Evolutionary conservation across 2,329 filamentous ascomycete genomes (phyloP).

Genomic region (Metarhizium brunneum): DNA sequence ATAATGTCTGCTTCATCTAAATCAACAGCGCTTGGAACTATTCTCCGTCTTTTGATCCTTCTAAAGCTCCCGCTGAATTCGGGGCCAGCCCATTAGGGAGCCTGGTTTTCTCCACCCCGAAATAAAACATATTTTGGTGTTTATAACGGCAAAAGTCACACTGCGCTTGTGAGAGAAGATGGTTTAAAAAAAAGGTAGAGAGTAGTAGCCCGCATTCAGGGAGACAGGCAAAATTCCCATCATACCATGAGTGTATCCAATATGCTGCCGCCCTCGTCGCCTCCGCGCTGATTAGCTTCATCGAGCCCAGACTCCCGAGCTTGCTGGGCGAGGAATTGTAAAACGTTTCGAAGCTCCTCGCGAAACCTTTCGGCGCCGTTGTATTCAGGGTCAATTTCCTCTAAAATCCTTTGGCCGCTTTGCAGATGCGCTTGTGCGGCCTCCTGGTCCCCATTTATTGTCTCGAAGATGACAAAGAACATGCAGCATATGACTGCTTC

Average conservation of each 20-base stretch:
- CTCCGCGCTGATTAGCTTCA: background rate
- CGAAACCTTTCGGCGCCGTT: slow-evolving; percentile 5
- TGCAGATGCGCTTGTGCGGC: slow-evolving; percentile 26
- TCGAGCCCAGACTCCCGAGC: slow-evolving; percentile 3
- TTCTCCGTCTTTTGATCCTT: background rate
- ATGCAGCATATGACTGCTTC: slow-evolving; percentile 25
- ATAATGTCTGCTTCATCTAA: background rate
- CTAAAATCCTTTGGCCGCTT: slow-evolving; percentile 26
- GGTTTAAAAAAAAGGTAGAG: background rate
- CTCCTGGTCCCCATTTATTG: slow-evolving; percentile 24
- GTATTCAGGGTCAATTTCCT: slow-evolving; percentile 17
- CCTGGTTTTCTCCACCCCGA: background rate
- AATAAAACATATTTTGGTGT: background rate
- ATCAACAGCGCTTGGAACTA: background rate
- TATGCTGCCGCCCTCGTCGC: background rate
- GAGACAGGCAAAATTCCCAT: background rate
- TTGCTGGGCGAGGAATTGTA: slow-evolving; percentile 14
- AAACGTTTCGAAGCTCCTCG: slow-evolving; percentile 10
- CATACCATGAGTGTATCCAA: slow-evolving; percentile 4
- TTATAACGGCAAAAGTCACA: background rate
- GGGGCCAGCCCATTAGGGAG: background rate
- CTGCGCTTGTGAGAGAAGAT: background rate
- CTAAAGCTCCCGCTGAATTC: background rate
- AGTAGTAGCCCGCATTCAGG: background rate
- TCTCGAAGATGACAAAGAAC: slow-evolving; percentile 28